Conservation (phyloP, 352 stramenopile genomes). For the Phytophthora lateralis region DNA sequence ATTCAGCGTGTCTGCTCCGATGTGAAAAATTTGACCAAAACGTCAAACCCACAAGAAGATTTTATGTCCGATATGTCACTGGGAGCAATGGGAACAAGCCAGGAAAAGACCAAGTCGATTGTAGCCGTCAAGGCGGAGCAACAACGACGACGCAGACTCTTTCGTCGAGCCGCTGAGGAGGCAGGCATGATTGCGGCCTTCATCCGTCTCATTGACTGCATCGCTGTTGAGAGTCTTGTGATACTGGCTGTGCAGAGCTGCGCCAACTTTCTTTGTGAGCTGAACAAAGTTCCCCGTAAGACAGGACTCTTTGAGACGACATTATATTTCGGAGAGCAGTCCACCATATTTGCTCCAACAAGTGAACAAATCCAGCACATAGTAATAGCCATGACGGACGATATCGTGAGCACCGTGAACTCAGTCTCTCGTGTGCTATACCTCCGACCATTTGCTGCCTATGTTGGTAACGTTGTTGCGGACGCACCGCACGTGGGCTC, state of each 20-base stretch:
- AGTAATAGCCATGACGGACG: constrained; percentile 86
- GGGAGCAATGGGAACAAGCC: constrained; percentile 31
- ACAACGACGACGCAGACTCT: constrained; percentile 77
- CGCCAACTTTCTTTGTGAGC: constrained; percentile 85
- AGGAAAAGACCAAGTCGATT: constrained; percentile 93
- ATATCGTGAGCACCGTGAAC: constrained; percentile 90
- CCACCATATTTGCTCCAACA: constrained; percentile 87
- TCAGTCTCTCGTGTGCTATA: constrained; percentile 91
- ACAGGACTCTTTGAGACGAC: constrained; percentile 95
- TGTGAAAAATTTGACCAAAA: constrained; percentile 89
- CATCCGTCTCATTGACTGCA: constrained; percentile 93
- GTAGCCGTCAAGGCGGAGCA: constrained; percentile 92
- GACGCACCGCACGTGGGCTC: constrained; percentile 80
- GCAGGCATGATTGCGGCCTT: constrained; percentile 92
- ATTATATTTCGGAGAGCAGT: constrained; percentile 87
- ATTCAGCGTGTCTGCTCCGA: constrained; percentile 90
- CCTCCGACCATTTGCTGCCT: constrained; percentile 83
- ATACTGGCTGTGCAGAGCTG: constrained; percentile 85
- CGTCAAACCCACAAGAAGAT: constrained; percentile 62
- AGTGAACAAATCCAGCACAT: constrained; percentile 90
- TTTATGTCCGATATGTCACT: constrained; percentile 55
- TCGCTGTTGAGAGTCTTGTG: constrained; percentile 92
- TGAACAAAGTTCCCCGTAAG: constrained; percentile 88
- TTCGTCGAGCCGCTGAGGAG: constrained; percentile 88
- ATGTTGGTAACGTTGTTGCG: constrained; percentile 65